Conservation (phyloP, 1,284 basidiomycete species). For the Tausonia pullulans region DNA sequence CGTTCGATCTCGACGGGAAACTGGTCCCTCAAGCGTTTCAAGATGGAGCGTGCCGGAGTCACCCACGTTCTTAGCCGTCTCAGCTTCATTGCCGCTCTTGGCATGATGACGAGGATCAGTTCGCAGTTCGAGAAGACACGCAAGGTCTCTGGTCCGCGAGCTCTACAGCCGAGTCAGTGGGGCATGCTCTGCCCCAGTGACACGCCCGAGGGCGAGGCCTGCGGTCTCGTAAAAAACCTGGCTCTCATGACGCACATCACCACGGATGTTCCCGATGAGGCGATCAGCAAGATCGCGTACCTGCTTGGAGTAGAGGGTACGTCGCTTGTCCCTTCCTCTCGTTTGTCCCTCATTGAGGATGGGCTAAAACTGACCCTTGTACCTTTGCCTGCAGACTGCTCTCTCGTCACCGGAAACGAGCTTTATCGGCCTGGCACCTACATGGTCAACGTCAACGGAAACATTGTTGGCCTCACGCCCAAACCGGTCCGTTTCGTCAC, state of each 20-base stretch:
- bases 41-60: conserved; percentile 98
- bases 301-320: conserved; percentile 90
- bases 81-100: conserved; percentile 92
- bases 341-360: background rate
- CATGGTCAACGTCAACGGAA: conserved; percentile 95
- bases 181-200: conserved; percentile 97
- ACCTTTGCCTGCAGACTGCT: conserved; percentile 56
- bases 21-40: conserved; percentile 98
- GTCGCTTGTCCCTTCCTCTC: conserved; percentile 17
- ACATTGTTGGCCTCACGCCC: conserved; percentile 85
- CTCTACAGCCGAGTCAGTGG: conserved; percentile 97
- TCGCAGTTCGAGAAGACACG: conserved; percentile 99
- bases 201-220: conserved; percentile 99
- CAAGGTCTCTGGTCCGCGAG: conserved; percentile 95
- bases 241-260: conserved; percentile 99
- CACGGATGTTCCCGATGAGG: conserved; percentile 94
- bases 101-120: conserved; percentile 99
- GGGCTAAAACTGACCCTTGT: background rate
- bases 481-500: conserved; percentile 75
- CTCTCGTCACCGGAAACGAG: conserved; percentile 83
- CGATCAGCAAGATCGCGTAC: conserved; percentile 78
- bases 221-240: conserved; percentile 96
- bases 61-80: conserved; percentile 94
- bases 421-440: conserved; percentile 86
- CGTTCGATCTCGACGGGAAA: conserved; percentile 98